Percentiles rank a stretch among this genome's conserved stretches.
Conservation (phyloP, 139 green algal genomes). For the Desmodesmus armatus region DNA sequence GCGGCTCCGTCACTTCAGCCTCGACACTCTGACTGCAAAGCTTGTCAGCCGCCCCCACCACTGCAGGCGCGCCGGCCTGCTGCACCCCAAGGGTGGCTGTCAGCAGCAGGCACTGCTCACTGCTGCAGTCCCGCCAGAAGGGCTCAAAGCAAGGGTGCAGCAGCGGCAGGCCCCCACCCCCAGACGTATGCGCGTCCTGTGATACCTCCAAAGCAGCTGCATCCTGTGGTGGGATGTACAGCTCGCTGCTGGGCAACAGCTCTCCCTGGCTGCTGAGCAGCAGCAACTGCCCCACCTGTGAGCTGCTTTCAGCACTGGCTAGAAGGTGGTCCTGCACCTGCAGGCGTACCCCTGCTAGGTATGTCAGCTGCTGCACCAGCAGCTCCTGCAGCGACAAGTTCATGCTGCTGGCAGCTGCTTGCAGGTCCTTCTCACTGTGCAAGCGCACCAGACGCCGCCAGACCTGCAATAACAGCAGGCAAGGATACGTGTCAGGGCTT, state of each 20-base stretch:
- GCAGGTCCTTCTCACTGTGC: too few species aligned
- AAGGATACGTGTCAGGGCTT: not conserved
- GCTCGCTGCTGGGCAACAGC: not conserved
- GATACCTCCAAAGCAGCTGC: not conserved
- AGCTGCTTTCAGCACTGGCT: too few species aligned
- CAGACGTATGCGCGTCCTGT: not conserved
- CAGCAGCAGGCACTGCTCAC: too few species aligned
- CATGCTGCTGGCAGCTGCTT: too few species aligned
- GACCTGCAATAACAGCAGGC: too few species aligned
- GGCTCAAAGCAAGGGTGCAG: not conserved
- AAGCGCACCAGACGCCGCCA: too few species aligned
- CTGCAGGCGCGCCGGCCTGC: not conserved
- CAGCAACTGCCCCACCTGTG: not conserved
- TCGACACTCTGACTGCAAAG: not conserved
- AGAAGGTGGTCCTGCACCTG: too few species aligned
- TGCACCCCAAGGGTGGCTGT: not conserved
- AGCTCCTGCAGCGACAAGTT: too few species aligned
- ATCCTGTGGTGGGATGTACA: not conserved
- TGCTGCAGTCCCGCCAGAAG: too few species aligned
- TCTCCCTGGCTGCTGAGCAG: not conserved
- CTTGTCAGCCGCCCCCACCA: not conserved
- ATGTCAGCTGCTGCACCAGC: slow-evolving; percentile 17
- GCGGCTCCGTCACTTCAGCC: not conserved
- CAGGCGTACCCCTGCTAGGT: not conserved
- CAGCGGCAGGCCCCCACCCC: not conserved